Evolutionary conservation across 225 moss, liverwort and hornwort genomes (phyloP).

Genomic region (Pseudoscleropodium purum): DNA sequence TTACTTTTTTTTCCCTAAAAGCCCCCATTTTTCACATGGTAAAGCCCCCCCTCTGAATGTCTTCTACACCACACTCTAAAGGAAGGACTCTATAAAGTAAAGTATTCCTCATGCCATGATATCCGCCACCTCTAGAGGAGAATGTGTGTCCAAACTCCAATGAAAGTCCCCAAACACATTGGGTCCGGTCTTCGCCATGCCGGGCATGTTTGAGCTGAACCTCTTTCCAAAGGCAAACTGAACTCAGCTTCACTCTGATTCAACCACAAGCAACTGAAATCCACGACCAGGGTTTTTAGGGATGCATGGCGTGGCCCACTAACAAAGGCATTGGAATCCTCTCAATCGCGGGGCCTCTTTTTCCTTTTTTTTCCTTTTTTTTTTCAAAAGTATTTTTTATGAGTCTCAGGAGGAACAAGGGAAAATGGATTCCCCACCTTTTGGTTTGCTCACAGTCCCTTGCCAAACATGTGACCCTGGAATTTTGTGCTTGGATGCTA

Average conservation of each 20-base stretch:
- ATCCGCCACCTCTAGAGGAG: not conserved
- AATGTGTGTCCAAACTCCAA: not conserved
- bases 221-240: not conserved
- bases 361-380: fast-evolving
- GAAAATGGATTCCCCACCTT: not conserved
- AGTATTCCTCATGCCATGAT: not conserved
- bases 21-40: not conserved
- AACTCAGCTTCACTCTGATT: not conserved
- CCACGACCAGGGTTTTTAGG: not conserved
- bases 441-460: not conserved
- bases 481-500: not conserved
- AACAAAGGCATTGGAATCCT: not conserved
- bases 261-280: not conserved
- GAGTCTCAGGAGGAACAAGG: not conserved
- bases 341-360: not conserved
- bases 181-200: not conserved
- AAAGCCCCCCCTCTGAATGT: not conserved
- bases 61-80: not conserved
- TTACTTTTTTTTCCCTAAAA: no score
- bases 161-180: no score
- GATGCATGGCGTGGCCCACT: not conserved
- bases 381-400: not conserved
- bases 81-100: no score
- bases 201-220: not conserved
- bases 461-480: not conserved